Evolutionary conservation across 148 eudicot genomes (phyloP), one percentile per base, ranked within the genome.

Genomic region (Polygonum aviculare): DNA sequence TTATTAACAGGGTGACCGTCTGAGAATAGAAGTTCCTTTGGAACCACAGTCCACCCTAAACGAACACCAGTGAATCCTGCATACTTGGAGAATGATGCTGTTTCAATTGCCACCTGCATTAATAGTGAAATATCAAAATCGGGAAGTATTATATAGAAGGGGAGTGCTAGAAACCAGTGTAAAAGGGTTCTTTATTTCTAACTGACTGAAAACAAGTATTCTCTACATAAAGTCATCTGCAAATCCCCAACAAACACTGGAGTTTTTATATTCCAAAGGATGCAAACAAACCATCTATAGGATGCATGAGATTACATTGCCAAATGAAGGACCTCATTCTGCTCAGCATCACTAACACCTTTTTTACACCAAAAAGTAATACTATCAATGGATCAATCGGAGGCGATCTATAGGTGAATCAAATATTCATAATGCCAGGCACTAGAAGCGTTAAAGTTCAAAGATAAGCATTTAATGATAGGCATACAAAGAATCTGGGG

Each of bases 21-120:
- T 79, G 97, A 93, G 82, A 79, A 91, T 71, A 79, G 74, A 44
- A 93, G 94, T 77, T 85, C 90, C 77, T 91, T 91, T 12, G 94
- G 97, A 77, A 91, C 80, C 74, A 88, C 97, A 47, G 98, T 93
- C 97, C 97, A 93, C 78, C 98, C 98, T 35, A 93, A 82, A 80
- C 98, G 98, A 73, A 93, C 97, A 81, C 98, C 94, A 15, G 94
- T 93, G 80, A 93, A 93, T 76, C 98, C 98, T 76, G 97, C 98
- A 77, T 91, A 91, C 85, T 93, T 93, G 73, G 97, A 93, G 80
- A 93, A 93, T 31, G 98, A 93, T 2, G 98, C 87, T 57, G 90
- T 89, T 84, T 93, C 98, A 73, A 93, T 83, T 52, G 97, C 91
- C 83, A 93, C 94, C 97, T 93, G 82, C 81, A 79, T 75, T 7